These are phyloP conservation scores for Suillus weaverae DNA, from an alignment of 768 basidiomycete species.

Conservation along the genomic window DNA sequence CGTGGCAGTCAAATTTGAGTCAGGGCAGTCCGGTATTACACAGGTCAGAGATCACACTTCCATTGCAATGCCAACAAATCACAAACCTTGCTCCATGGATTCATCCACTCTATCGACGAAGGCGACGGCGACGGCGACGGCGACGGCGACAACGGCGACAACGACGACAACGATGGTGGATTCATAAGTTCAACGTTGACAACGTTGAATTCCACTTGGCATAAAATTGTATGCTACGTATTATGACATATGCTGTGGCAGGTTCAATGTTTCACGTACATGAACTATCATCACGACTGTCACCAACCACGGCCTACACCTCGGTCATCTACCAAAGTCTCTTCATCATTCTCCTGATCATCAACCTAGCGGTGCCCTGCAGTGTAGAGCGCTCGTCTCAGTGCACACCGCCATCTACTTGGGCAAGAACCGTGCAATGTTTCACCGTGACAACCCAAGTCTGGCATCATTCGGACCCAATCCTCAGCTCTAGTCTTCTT, in stretches of 20 bases:
- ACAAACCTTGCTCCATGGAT: background rate
- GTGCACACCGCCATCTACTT: background rate
- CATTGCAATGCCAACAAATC: background rate
- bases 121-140: background rate
- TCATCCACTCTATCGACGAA: background rate
- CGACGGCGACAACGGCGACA: background rate
- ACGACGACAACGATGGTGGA: background rate
- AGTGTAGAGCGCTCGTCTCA: background rate
- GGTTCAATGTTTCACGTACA: background rate
- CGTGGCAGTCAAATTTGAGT: conserved; percentile 3
- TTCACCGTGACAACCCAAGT: no score
- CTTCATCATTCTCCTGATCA: background rate
- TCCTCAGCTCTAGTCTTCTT: background rate
- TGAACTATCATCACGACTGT: background rate
- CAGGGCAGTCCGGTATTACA: conserved; percentile 2
- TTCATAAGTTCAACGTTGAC: background rate
- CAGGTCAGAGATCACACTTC: background rate
- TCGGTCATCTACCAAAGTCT: background rate
- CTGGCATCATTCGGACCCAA: no score
- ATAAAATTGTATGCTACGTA: background rate
- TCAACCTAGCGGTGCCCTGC: background rate
- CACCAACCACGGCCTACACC: background rate
- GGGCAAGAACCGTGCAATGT: background rate
- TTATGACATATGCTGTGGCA: conserved; percentile 1
- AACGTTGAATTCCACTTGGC: background rate